Conservation (phyloP, 2,329 filamentous ascomycete species). For the Chaetomium globosum region DNA sequence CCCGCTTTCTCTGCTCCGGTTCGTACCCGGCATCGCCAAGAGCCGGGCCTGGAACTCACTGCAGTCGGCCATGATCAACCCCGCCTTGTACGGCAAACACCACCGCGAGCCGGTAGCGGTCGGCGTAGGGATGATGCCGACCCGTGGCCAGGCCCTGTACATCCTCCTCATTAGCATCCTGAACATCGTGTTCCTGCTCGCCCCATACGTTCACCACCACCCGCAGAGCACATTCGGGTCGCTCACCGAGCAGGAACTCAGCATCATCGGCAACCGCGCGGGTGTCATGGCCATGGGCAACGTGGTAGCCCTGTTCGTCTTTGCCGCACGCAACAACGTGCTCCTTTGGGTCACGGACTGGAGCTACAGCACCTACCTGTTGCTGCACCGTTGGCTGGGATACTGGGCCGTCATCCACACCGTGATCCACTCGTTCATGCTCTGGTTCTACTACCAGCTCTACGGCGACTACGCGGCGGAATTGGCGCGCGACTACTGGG, state of each 20-base stretch:
- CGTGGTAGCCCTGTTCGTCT: slow-evolving; percentile 41
- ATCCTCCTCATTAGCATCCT: slow-evolving; percentile 42
- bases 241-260: slow-evolving; percentile 31
- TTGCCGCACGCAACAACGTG: slow-evolving; percentile 44
- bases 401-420: slow-evolving; percentile 36
- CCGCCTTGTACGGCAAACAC: slow-evolving; percentile 39
- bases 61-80: slow-evolving; percentile 41
- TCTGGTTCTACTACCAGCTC: slow-evolving; percentile 38
- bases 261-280: slow-evolving; percentile 36
- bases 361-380: slow-evolving; percentile 44
- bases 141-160: slow-evolving; percentile 43
- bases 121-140: slow-evolving; percentile 40
- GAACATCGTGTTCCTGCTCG: slow-evolving; percentile 42
- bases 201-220: slow-evolving; percentile 39
- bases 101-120: slow-evolving; percentile 41
- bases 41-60: slow-evolving; percentile 38
- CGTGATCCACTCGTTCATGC: slow-evolving; percentile 42
- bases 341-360: slow-evolving; percentile 45
- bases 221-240: slow-evolving; percentile 39
- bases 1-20: slow-evolving; percentile 41
- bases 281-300: slow-evolving; percentile 44
- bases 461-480: slow-evolving; percentile 35
- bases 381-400: slow-evolving; percentile 45
- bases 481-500: slow-evolving; percentile 44
- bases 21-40: slow-evolving; percentile 39